phyloP scores from a whole-genome alignment of 2,329 filamentous ascomycete species.

The Epichloe typhina region DNA sequence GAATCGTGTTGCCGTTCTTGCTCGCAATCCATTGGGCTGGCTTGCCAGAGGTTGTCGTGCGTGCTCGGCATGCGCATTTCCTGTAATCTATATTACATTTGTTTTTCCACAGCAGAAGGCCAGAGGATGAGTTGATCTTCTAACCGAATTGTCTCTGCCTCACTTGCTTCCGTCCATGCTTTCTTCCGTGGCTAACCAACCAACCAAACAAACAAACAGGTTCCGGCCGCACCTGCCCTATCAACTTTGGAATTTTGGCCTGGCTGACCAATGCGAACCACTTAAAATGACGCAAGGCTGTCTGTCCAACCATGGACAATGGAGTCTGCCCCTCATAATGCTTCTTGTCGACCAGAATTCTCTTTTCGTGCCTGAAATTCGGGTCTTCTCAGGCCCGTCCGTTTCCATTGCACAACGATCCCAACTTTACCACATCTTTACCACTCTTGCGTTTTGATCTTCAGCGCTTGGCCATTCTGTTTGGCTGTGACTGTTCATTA shows the following conservation, averaged over 20 bases:
- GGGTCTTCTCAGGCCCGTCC: constrained; percentile 3
- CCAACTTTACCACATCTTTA: not conserved
- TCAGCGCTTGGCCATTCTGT: not conserved
- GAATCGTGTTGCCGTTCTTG: not conserved
- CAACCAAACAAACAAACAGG: no score
- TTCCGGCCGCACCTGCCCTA: not conserved
- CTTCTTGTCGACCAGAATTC: not conserved
- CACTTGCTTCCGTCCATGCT: not conserved
- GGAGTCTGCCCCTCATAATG: constrained; percentile 4
- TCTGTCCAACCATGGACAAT: not conserved
- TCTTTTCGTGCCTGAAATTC: constrained; percentile 8
- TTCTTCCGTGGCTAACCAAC: not conserved
- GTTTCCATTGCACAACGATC: constrained; percentile 1
- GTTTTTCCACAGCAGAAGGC: not conserved
- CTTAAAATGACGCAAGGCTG: constrained; percentile 14
- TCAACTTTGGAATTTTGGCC: not conserved
- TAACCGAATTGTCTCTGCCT: not conserved
- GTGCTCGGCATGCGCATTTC: not conserved
- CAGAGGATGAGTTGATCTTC: not conserved
- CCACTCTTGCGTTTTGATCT: not conserved
- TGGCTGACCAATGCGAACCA: not conserved
- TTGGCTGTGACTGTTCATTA: constrained; percentile 21
- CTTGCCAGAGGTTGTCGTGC: not conserved
- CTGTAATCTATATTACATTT: not conserved
- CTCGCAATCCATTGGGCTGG: not conserved